Evolutionary conservation across 2,329 filamentous ascomycete genomes (phyloP).

Genomic region (Aspergillus vadensis): DNA sequence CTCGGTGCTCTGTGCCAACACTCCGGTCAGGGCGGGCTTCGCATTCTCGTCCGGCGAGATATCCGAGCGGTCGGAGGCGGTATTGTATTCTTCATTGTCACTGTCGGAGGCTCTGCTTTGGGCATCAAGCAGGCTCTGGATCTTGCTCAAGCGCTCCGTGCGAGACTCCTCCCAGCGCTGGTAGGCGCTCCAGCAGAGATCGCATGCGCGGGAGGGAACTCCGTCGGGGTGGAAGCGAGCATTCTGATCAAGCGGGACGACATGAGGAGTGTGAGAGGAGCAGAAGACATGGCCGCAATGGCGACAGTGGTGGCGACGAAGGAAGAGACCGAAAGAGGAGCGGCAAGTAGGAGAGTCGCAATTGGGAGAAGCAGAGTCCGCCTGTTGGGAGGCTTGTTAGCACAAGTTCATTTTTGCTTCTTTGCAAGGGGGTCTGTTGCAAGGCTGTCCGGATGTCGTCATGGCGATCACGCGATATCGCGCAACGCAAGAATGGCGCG

Average conservation of each 20-base stretch:
- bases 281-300: conserved; percentile 69
- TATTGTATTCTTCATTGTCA: conserved; percentile 17
- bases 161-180: conserved; percentile 56
- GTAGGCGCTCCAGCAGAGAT: conserved; percentile 62
- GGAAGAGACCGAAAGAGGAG: conserved; percentile 61
- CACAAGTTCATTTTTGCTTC: neutral
- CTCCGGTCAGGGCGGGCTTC: conserved; percentile 23
- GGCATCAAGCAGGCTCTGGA: conserved; percentile 40
- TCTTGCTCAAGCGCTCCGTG: conserved; percentile 55
- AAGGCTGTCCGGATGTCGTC: conserved; percentile 11
- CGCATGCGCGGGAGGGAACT: conserved; percentile 58
- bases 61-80: conserved; percentile 25
- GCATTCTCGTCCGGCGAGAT: conserved; percentile 26
- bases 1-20: conserved; percentile 39
- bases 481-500: conserved; percentile 25
- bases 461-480: conserved; percentile 30
- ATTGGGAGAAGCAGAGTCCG: conserved; percentile 57
- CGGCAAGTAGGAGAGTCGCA: conserved; percentile 63
- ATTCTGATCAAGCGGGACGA: conserved; percentile 64
- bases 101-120: conserved; percentile 28
- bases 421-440: neutral
- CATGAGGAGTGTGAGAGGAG: conserved; percentile 58
- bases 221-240: conserved; percentile 65
- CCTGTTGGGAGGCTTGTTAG: conserved; percentile 43
- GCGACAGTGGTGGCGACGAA: conserved; percentile 67